Conservation (phyloP, 352 stramenopile genomes). For the Phytophthora lateralis region DNA sequence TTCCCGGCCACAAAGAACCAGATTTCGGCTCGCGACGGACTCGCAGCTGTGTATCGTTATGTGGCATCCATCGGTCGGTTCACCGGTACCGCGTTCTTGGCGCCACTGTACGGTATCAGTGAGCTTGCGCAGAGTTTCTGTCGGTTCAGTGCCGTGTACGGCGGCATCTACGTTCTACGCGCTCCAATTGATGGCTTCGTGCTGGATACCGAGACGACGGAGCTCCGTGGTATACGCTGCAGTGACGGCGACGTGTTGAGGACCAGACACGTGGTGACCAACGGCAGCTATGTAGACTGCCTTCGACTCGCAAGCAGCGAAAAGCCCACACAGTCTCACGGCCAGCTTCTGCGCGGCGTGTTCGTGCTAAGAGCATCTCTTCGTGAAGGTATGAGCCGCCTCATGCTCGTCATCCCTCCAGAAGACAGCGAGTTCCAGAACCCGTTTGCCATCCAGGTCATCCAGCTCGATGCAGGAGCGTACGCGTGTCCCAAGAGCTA, state of each 20-base stretch:
- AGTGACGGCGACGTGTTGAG: constrained; percentile 48
- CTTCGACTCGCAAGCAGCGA: constrained; percentile 19
- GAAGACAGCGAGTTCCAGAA: constrained; percentile 59
- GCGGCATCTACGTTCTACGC: constrained; percentile 84
- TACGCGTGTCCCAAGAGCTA: constrained; percentile 66
- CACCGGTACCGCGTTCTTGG: constrained; percentile 83
- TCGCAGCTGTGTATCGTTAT: constrained; percentile 63
- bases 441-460: constrained; percentile 65
- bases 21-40: constrained; percentile 54
- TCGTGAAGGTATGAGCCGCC: constrained; percentile 44
- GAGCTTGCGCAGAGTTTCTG: constrained; percentile 91
- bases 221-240: constrained; percentile 47
- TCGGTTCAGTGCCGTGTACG: constrained; percentile 85
- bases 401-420: constrained; percentile 75
- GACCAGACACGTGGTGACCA: constrained; percentile 62
- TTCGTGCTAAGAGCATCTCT: constrained; percentile 58
- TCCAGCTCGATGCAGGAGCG: constrained; percentile 72
- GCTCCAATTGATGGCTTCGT: constrained; percentile 66
- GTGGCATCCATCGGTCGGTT: constrained; percentile 86
- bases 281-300: constrained; percentile 53
- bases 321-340: constrained; percentile 21
- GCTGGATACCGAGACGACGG: constrained; percentile 38
- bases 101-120: constrained; percentile 83
- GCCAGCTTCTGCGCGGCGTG: constrained; percentile 59
- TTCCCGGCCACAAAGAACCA: constrained; percentile 54